Evolutionary conservation across 805 yeast genomes (phyloP), one percentile per base, ranked within the genome.

Genomic region (Grigorovia humatica): DNA sequence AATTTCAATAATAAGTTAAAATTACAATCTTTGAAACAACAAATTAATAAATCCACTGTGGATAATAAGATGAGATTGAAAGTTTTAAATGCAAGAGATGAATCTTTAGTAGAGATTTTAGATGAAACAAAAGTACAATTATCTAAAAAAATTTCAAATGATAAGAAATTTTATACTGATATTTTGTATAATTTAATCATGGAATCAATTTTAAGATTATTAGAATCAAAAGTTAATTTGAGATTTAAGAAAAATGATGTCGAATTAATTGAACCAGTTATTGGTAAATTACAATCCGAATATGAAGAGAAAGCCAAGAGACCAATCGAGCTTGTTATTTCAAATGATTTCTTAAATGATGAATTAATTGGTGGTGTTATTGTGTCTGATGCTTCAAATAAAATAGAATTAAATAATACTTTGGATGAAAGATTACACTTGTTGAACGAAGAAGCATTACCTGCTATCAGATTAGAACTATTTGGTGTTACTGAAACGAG

Each of bases 41-140:
- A 93, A 74, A 91, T 93, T 68, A 81, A 90, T 62, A 89, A 88
- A 74, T 90, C 98, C 32, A 91, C 96, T 51, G 85, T 93, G 66
- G 89, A 91, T 57, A 93, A 93, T 77, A 89, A 93, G 75, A 87
- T 95, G 58, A 84, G 99, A 73, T 83, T 93, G 68, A 85, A 89
- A 74, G 82, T 91, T 40, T 80, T 93, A 60, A 77, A 85, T 17
- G 87, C 95, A 51, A 88, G 90, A 66, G 96, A 91, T 65, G 81
- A 82, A 59, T 81, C 88, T 13, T 74, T 93, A 61, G 81, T 80
- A 56, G 81, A 77, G 19, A 81, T 93, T 56, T 86, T 90, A 61
- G 83, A 80, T 51, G 78, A 73, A 12, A 85, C 97, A 23, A 80
- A 79, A 58, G 63, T 64, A 42, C 77, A 83, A 63, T 78, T 93